phyloP scores from a whole-genome alignment of 306 rosid species.

The Amphicarpaea edgeworthii region DNA sequence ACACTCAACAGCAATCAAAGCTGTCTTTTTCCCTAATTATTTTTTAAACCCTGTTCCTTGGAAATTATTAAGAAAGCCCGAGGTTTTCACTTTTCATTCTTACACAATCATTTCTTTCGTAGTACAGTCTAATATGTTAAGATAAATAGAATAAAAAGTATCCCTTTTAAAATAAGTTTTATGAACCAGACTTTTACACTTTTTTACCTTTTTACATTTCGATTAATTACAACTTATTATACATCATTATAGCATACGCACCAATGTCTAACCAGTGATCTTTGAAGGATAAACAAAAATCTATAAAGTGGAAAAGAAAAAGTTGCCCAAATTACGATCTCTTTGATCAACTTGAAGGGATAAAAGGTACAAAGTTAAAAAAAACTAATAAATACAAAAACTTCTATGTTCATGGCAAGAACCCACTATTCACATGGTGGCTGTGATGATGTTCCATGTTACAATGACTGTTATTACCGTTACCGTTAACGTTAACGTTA shows the following conservation, averaged over 20 bases:
- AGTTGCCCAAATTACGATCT: constrained; percentile 37
- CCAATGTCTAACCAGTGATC: not conserved
- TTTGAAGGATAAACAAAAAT: not conserved
- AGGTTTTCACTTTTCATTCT: constrained; percentile 3
- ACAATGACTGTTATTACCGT: not conserved
- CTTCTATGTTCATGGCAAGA: constrained; percentile 53
- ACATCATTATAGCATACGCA: not conserved
- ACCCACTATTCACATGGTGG: constrained; percentile 30
- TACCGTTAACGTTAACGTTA: not conserved
- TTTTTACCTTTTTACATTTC: not conserved
- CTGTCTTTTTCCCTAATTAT: not conserved
- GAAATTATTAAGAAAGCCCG: not conserved
- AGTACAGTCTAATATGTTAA: not conserved
- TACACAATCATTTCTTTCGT: not conserved
- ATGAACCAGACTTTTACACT: not conserved
- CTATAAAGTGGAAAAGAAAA: not conserved
- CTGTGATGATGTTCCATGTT: constrained; percentile 11
- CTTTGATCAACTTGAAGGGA: constrained; percentile 28
- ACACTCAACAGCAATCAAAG: not conserved
- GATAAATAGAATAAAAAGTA: not conserved
- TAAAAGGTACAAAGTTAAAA: not conserved
- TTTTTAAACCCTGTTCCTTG: not conserved
- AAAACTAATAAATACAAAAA: constrained; percentile 36
- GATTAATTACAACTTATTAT: not conserved
- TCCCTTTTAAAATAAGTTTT: not conserved